Conservation (phyloP, 305 asterid species). For the Solanum hybrid region DNA sequence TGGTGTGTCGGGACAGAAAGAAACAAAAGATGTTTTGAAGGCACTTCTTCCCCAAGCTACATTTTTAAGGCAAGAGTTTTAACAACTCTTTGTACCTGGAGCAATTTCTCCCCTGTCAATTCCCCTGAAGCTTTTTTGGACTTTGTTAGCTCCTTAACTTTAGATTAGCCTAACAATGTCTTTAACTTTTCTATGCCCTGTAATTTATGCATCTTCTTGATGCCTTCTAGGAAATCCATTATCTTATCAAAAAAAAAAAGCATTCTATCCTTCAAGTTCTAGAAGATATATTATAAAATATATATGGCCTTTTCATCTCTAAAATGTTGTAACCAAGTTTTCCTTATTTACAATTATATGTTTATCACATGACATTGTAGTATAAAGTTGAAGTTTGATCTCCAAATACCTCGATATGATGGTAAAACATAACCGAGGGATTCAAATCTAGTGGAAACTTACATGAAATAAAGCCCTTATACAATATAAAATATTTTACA, state of each 20-base stretch:
- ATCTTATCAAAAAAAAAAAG: neutral
- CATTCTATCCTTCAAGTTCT: neutral
- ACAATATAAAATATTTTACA: neutral
- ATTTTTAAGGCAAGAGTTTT: neutral
- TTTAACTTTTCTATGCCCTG: neutral
- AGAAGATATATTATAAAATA: neutral
- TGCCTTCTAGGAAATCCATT: neutral
- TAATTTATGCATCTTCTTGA: neutral
- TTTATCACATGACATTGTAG: neutral
- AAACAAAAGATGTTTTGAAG: neutral
- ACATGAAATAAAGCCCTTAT: neutral
- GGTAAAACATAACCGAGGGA: neutral
- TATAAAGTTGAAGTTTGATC: neutral
- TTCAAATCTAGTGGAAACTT: neutral
- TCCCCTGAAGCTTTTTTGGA: neutral
- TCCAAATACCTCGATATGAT: neutral
- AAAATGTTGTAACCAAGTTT: neutral
- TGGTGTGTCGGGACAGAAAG: neutral
- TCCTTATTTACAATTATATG: neutral
- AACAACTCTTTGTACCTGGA: neutral
- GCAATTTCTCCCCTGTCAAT: neutral
- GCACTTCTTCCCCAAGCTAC: neutral
- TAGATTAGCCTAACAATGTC: neutral
- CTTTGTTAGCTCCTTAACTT: neutral
- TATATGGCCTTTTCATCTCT: neutral